Evolutionary conservation across 1,284 basidiomycete genomes (phyloP), one percentile per base, ranked within the genome.

Genomic region (Trametes hirsuta): DNA sequence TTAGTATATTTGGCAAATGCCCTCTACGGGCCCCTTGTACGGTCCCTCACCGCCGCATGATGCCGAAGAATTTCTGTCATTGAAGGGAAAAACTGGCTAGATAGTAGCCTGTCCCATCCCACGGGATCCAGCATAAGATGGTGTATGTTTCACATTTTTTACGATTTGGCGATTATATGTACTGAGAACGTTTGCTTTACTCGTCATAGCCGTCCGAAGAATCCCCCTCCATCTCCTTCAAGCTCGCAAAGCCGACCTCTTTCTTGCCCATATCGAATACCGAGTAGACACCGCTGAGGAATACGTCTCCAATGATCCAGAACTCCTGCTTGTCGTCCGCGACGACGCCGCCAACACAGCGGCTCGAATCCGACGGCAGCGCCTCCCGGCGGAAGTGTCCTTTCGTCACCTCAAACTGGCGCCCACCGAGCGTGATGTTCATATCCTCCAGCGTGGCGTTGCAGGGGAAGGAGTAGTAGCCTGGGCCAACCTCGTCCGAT

Each of bases 271-370:
- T 47, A 46, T 71, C 69, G 48, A 70, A 71, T 4, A 58, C 63
- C 4, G 66, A 48, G 53, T 69, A 71, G 11, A 70, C 66, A n/a
- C 64, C 68, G 46, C 55, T 58, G 39, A 71, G 60, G 61, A 69
- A 71, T 10, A 67, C 59, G 35, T 71, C 70, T 2, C 70, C 70
- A 14, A 70, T 48, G 45, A 72, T 68, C 69, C 69, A 71, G 58
- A 68, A 71, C 15, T 49, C 12, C 34, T 55, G 35, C 15, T 41
- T 56, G 36, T 63, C 61, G 10, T 47, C 12, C 1, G 47, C 66
- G 36, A 67, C 61, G 42, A 72, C 54, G n/a, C 68, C 69, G 15
- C 66, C 66, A 12, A 70, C n/a, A 51, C 72, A 73, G 11, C 62
- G 58, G 3, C 18, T 36, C 2, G 66, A 61, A 44, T 58, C 65